Conservation (phyloP, 179 eudicot species). For the Sideroxylon spinosum region DNA sequence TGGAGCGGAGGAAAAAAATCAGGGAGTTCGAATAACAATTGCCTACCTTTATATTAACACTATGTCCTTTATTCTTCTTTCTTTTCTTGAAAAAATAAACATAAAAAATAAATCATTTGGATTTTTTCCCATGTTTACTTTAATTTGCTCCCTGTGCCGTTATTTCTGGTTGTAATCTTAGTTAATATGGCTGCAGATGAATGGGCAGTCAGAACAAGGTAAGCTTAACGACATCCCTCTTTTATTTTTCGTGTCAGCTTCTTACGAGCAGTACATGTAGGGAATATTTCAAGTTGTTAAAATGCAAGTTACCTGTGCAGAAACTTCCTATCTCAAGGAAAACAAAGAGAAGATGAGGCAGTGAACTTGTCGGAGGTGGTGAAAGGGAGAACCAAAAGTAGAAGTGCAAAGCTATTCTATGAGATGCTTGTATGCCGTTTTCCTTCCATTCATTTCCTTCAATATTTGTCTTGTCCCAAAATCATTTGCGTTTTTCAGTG, state of each 20-base stretch:
- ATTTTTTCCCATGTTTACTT: too few relatives aligned
- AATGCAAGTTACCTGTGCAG: slow-evolving; percentile 39
- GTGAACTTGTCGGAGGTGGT: slow-evolving; percentile 45
- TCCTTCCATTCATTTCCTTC: background rate
- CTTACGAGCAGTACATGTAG: too few relatives aligned
- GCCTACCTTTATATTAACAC: too few relatives aligned
- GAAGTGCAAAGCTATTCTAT: slow-evolving; percentile 67
- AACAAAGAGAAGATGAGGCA: slow-evolving; percentile 31
- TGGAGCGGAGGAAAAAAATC: too few relatives aligned
- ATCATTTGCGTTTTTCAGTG: background rate
- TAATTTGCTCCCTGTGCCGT: background rate
- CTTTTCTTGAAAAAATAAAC: background rate
- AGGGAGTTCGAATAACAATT: too few relatives aligned
- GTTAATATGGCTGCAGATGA: slow-evolving; percentile 44
- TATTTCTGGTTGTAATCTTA: slow-evolving; percentile 5
- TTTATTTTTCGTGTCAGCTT: too few relatives aligned
- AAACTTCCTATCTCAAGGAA: slow-evolving; percentile 29
- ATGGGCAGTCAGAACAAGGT: slow-evolving; percentile 49
- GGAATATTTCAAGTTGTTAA: too few relatives aligned
- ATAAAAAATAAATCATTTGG: background rate
- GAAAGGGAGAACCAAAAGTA: slow-evolving; percentile 51
- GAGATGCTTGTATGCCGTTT: slow-evolving; percentile 49
- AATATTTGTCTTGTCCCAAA: background rate
- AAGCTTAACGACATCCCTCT: background rate
- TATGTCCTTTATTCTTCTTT: background rate